Conservation (phyloP, 805 yeast species). For the Grigorovia jiainica region DNA sequence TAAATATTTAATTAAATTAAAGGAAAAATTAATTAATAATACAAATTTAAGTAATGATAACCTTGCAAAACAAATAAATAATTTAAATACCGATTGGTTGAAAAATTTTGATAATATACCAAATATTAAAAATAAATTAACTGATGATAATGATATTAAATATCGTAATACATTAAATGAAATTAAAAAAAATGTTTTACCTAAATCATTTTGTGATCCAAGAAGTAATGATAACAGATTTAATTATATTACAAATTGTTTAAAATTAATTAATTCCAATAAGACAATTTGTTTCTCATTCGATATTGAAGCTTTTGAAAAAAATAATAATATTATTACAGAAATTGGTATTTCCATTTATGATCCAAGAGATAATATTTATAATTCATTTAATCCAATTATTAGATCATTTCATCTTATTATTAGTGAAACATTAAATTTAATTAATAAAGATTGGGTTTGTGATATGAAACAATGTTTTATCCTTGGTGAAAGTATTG, state of each 20-base stretch:
- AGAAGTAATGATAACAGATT: constrained; percentile 9
- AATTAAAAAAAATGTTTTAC: constrained; percentile 15
- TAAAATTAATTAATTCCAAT: constrained; percentile 15
- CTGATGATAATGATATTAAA: not conserved
- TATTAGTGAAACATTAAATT: constrained; percentile 34
- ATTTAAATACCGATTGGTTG: not conserved
- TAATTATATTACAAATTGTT: constrained; percentile 15
- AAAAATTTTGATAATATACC: not conserved
- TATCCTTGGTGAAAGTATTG: constrained; percentile 40
- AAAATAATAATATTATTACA: constrained; percentile 34
- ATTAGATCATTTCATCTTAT: constrained; percentile 36
- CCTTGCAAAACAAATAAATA: not conserved
- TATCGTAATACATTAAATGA: constrained; percentile 2
- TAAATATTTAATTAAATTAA: not conserved
- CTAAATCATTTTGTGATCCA: constrained; percentile 17
- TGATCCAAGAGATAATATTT: constrained; percentile 41
- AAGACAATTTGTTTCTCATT: constrained; percentile 35
- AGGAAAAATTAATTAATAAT: not conserved
- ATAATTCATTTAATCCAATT: constrained; percentile 31
- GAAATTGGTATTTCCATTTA: constrained; percentile 51
- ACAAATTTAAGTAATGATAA: not conserved
- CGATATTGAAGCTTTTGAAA: constrained; percentile 52
- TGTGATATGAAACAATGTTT: constrained; percentile 44
- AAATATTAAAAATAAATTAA: not conserved
- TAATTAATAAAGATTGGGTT: constrained; percentile 44